Conservation (phyloP, 208 protist species). For the Novymonas esmeraldas region DNA sequence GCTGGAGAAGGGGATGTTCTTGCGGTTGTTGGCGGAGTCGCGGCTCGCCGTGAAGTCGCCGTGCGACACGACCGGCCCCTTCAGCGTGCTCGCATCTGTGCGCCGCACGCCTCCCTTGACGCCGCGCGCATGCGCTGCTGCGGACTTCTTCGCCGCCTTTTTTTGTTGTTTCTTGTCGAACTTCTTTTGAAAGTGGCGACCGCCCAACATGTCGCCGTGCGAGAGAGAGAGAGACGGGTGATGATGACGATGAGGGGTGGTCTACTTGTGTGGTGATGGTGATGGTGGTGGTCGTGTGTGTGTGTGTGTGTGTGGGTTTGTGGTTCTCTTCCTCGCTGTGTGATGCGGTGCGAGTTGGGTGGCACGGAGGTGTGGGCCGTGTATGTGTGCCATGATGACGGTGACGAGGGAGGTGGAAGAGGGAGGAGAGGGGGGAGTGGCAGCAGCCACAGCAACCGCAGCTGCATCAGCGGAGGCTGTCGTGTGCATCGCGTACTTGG, state of each 20-base stretch:
- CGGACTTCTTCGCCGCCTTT: constrained; percentile 60
- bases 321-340: not conserved
- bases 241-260: too few species aligned
- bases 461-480: too few species aligned
- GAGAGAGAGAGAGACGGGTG: too few species aligned
- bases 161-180: constrained; percentile 66
- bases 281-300: not conserved
- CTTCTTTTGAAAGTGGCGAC: constrained; percentile 70
- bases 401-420: too few species aligned
- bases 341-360: too few species aligned
- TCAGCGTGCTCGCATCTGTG: constrained; percentile 61
- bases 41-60: constrained; percentile 36
- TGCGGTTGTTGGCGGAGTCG: constrained; percentile 81
- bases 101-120: not conserved
- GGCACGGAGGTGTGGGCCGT: too few species aligned
- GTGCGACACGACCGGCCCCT: constrained; percentile 80
- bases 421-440: too few species aligned
- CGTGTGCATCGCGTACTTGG: too few species aligned
- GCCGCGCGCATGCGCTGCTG: not conserved
- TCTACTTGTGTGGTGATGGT: too few species aligned
- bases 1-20: constrained; percentile 66
- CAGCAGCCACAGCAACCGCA: too few species aligned
- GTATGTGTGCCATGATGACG: too few species aligned
- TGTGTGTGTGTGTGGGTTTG: not conserved
- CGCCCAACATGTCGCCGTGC: constrained; percentile 60